Evolutionary conservation across 805 yeast species (phyloP).

Genomic region (Saccharomyces paradoxus): DNA sequence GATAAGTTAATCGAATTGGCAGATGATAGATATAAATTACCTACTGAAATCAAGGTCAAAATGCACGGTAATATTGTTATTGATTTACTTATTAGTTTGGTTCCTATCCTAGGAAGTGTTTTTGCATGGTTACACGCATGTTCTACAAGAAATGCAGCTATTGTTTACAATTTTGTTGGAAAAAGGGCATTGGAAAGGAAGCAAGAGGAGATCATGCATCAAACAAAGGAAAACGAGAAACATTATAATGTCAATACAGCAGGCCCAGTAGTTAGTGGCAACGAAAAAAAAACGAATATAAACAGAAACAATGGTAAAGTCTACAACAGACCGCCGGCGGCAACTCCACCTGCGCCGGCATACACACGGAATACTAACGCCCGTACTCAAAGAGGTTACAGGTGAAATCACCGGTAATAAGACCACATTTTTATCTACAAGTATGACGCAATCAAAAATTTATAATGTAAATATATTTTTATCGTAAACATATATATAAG

Average conservation of each 20-base stretch:
- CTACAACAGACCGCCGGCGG: neutral
- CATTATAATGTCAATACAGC: neutral
- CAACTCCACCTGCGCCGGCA: neutral
- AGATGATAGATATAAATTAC: conserved; percentile 47
- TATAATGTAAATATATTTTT: neutral
- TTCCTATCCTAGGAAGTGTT: conserved; percentile 73
- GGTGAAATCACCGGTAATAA: neutral
- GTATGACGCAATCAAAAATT: neutral
- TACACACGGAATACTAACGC: neutral
- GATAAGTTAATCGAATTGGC: conserved; percentile 55
- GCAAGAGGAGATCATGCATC: conserved; percentile 1
- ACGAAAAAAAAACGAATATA: neutral
- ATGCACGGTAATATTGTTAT: conserved; percentile 68
- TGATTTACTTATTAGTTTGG: conserved; percentile 66
- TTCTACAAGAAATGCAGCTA: conserved; percentile 81
- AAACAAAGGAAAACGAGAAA: neutral
- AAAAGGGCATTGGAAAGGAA: conserved; percentile 17
- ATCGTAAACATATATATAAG: neutral
- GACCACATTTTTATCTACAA: no score
- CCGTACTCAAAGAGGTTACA: neutral
- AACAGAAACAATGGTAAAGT: neutral
- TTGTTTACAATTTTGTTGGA: conserved; percentile 44
- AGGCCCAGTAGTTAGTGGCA: neutral
- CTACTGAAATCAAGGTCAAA: conserved; percentile 51
- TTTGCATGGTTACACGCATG: conserved; percentile 78